Evolutionary conservation across 2,329 filamentous ascomycete genomes (phyloP), one percentile per base, ranked within the genome.

Genomic region (Balansia obtecta): DNA sequence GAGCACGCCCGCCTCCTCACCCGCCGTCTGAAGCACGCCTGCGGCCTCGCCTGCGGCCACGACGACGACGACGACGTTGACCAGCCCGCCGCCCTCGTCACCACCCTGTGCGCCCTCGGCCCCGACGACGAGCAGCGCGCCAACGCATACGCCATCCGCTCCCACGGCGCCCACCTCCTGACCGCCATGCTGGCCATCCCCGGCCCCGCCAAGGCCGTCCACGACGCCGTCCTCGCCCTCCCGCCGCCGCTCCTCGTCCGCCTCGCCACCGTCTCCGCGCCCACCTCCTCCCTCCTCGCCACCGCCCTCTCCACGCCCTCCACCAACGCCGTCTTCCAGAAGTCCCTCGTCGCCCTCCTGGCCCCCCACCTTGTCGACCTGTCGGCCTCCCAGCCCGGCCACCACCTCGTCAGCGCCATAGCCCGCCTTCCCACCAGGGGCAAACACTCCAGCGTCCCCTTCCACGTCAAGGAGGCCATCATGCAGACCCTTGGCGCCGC

Each of bases 81-180:
- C 9, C 68, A 74, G 45, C 69, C 72, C 18, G 72, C 71, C 39
- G 67, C 68, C 45, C 63, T 78, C 10, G 64, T 77, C 10, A 72
- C 70, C 27, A 74, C 69, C 42, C 68, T 80, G 7, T 80, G 74
- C 58, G 62, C 70, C 2, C 64, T 76, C 18, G 65, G 67, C 30
- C 12, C 22, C 32, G 40, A 50, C 32, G 40, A 50, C 11, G 18
- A 42, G 8, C 16, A 12, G 18, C 12, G 57, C 79, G 69, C 80
- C 88, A 73, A 73, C 66, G 88, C 63, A 49, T 66, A 71, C 32
- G 71, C 74, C 32, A 65, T 78, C 20, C 65, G 74, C 34, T 74
- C 73, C 3, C 90, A 98, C 69, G 88, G 85, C 53, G 88, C 87
- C 18, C 76, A 95, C 45, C 76, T 98, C 30, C 83, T 86, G 9